Evolutionary conservation across 495 filamentous ascomycete species (phyloP).

Genomic region (Pyrenula massariospora): DNA sequence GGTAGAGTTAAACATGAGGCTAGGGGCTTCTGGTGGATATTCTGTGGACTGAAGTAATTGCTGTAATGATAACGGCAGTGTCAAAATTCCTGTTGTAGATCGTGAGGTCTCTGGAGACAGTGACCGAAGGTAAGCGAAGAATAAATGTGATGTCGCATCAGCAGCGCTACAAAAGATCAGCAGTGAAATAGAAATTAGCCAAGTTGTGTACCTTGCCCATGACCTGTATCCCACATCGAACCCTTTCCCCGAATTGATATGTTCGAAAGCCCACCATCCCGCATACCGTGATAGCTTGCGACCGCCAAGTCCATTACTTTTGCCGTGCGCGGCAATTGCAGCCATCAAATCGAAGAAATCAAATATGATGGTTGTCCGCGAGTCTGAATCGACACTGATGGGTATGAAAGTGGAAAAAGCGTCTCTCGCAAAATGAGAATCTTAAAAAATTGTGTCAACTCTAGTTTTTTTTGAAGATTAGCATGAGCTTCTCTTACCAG

Average conservation of each 20-base stretch:
- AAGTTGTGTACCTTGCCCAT: constrained; percentile 60
- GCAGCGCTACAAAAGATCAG: constrained; percentile 55
- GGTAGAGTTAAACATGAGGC: constrained; percentile 65
- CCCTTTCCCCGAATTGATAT: constrained; percentile 72
- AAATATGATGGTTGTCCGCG: constrained; percentile 80
- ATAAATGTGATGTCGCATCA: constrained; percentile 90
- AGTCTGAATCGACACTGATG: constrained; percentile 79
- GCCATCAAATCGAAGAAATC: constrained; percentile 93
- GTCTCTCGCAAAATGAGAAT: constrained; percentile 83
- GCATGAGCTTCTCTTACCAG: constrained; percentile 42
- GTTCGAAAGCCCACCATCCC: constrained; percentile 98
- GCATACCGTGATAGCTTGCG: constrained; percentile 90
- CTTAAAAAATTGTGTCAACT: constrained; percentile 28
- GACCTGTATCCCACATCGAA: constrained; percentile 90
- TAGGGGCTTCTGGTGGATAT: constrained; percentile 77
- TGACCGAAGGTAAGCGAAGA: constrained; percentile 93
- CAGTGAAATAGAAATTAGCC: background rate
- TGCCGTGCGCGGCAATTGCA: constrained; percentile 71
- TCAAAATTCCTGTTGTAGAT: constrained; percentile 62
- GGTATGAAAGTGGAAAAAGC: constrained; percentile 96
- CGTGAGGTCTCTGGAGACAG: constrained; percentile 64
- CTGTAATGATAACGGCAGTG: constrained; percentile 81
- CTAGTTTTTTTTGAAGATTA: background rate
- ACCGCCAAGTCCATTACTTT: constrained; percentile 86
- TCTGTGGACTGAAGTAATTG: constrained; percentile 84